These are phyloP conservation scores for Penicillium fimorum DNA, from an alignment of 495 filamentous ascomycete genomes.

Conservation along the genomic window DNA sequence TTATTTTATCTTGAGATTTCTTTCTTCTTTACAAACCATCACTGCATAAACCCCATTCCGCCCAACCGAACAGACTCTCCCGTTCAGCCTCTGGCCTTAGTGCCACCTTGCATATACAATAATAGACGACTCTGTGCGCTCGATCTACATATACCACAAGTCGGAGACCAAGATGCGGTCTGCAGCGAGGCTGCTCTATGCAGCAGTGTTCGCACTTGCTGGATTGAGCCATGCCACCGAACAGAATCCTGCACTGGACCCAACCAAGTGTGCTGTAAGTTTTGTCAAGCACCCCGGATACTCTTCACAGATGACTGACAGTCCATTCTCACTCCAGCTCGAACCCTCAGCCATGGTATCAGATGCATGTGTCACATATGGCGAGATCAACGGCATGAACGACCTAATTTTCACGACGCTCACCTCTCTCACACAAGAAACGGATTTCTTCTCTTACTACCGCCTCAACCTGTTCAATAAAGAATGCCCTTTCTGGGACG, in stretches of 20 bases:
- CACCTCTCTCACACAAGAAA: constrained; percentile 74
- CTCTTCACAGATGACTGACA: constrained; percentile 3
- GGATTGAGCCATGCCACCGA: constrained; percentile 44
- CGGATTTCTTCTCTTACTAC: constrained; percentile 98
- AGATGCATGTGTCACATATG: constrained; percentile 91
- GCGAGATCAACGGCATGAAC: constrained; percentile 82
- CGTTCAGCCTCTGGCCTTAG: constrained; percentile 7
- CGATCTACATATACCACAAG: background rate
- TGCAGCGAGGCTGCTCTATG: constrained; percentile 66
- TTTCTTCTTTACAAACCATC: background rate
- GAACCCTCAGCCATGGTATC: constrained; percentile 65
- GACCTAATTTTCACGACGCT: constrained; percentile 74
- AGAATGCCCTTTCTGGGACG: constrained; percentile 93
- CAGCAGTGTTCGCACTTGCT: constrained; percentile 74
- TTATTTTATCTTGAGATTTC: background rate
- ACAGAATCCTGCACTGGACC: constrained; percentile 38
- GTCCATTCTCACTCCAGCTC: constrained; percentile 45
- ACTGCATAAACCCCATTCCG: background rate
- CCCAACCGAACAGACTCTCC: background rate
- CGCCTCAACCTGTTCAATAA: constrained; percentile 95
- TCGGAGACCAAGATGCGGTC: constrained; percentile 56
- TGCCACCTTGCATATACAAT: constrained; percentile 20
- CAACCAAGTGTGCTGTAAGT: constrained; percentile 67
- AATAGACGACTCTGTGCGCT: background rate
- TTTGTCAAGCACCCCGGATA: constrained; percentile 1